Percentiles rank a stretch among this genome's conserved stretches.
Conservation (phyloP, 495 filamentous ascomycete genomes). For the Parathielavia appendiculata region DNA sequence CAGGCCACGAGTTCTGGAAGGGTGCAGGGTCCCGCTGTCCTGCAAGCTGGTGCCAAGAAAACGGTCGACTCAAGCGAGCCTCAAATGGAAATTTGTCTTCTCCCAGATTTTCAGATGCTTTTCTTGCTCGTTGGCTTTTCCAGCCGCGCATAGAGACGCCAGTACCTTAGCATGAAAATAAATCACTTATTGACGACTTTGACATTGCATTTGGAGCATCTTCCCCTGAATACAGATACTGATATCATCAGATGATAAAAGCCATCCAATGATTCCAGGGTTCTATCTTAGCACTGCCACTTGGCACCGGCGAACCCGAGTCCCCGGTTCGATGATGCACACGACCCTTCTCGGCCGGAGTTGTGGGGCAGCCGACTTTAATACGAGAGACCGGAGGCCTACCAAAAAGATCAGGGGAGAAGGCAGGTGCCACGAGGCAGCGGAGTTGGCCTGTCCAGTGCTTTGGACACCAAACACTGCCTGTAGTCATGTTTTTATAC, state of each 20-base stretch:
- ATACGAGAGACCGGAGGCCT: conserved; percentile 13
- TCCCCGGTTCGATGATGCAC: neutral
- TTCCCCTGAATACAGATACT: too few relatives aligned
- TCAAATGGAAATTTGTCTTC: neutral
- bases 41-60: neutral
- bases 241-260: too few relatives aligned
- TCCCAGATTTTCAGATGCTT: too few relatives aligned
- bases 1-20: conserved; percentile 7
- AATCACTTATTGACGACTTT: too few relatives aligned
- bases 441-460: too few relatives aligned
- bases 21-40: neutral
- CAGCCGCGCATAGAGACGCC: too few relatives aligned
- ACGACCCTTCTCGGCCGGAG: conserved; percentile 5
- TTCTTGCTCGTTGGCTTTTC: too few relatives aligned
- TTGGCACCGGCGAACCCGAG: conserved; percentile 11
- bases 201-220: too few relatives aligned
- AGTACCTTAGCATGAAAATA: too few relatives aligned
- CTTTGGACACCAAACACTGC: too few relatives aligned
- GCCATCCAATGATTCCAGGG: conserved; percentile 6
- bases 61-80: neutral
- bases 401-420: conserved; percentile 5
- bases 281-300: conserved; percentile 23
- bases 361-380: neutral
- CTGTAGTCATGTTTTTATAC: too few relatives aligned
- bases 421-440: neutral